A percentile compares a stretch with the other conserved stretches of the same genome.
These are phyloP conservation scores for Mollisiaceae sp. DNA, from an alignment of 2,329 filamentous ascomycete species.

Conservation along the genomic window DNA sequence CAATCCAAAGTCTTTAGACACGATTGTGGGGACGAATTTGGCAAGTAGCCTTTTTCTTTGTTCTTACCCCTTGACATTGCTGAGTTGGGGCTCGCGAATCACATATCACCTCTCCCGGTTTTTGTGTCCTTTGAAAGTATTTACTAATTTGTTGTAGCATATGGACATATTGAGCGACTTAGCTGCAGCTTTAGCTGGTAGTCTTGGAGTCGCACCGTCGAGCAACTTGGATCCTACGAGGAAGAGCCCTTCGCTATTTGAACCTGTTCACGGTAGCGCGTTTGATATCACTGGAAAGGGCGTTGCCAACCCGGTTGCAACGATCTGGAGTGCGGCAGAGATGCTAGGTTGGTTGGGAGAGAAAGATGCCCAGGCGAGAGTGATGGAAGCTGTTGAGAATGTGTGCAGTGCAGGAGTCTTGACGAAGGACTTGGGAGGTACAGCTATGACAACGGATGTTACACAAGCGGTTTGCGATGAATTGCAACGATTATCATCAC, in stretches of 20 bases:
- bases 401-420: constrained; percentile 56
- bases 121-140: too few relatives aligned
- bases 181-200: constrained; percentile 68
- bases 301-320: constrained; percentile 59
- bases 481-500: too few relatives aligned
- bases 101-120: too few relatives aligned
- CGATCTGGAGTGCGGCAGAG: constrained; percentile 61
- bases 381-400: constrained; percentile 57
- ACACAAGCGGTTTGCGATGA: constrained; percentile 31
- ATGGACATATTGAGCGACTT: too few relatives aligned
- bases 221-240: constrained; percentile 66
- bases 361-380: constrained; percentile 51
- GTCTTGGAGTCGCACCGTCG: constrained; percentile 72
- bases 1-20: constrained; percentile 61
- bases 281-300: constrained; percentile 63
- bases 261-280: constrained; percentile 62
- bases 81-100: too few relatives aligned
- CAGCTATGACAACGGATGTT: constrained; percentile 26
- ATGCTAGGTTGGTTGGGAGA: constrained; percentile 63
- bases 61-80: too few relatives aligned
- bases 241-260: constrained; percentile 60
- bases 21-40: constrained; percentile 65
- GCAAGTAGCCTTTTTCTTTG: too few relatives aligned
- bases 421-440: constrained; percentile 58
- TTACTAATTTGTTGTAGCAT: constrained; percentile 54